phyloP scores from a whole-genome alignment of 2,329 filamentous ascomycete species.

The Ophiostoma quercus region DNA sequence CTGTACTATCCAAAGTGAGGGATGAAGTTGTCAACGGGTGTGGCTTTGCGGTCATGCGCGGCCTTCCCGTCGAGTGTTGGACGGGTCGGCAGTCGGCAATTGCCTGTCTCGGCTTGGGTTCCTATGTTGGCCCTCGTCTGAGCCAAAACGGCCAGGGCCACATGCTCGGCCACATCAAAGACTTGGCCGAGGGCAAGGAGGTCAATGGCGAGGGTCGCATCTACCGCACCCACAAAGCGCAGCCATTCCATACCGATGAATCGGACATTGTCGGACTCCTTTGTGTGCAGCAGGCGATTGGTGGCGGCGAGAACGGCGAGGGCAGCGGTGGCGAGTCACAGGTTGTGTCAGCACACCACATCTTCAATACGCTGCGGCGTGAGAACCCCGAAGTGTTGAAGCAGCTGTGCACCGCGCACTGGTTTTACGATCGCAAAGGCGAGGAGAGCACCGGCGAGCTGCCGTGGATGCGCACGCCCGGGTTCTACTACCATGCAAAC shows the following conservation, averaged over 20 bases:
- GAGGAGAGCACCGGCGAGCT: constrained; percentile 1
- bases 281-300: background rate
- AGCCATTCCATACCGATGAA: background rate
- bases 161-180: background rate
- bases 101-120: background rate
- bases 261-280: background rate
- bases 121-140: background rate
- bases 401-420: background rate
- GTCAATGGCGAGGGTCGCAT: constrained; percentile 7
- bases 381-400: background rate
- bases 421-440: background rate
- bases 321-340: constrained; percentile 9
- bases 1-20: background rate
- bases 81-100: background rate
- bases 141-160: constrained; percentile 8
- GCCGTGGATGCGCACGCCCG: background rate
- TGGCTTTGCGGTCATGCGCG: background rate
- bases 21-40: background rate
- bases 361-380: background rate
- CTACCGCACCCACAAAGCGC: constrained; percentile 1
- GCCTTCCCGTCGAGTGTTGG: background rate
- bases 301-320: background rate
- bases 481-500: background rate
- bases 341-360: background rate
- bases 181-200: constrained; percentile 7